phyloP scores from a whole-genome alignment of 192 early-diverging fungal genomes.

The Backusella mclennaniae region DNA sequence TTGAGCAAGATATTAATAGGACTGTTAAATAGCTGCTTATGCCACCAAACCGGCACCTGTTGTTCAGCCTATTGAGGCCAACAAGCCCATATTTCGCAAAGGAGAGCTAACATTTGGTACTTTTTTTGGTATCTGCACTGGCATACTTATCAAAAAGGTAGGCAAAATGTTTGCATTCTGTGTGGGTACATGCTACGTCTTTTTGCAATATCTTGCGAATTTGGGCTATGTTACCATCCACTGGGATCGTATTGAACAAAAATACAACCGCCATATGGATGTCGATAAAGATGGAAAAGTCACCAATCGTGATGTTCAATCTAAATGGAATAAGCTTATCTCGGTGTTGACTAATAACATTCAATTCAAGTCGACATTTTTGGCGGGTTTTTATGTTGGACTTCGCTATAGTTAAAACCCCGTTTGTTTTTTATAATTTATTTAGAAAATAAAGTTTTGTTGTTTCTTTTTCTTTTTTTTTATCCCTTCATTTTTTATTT shows the following conservation, averaged over 20 bases:
- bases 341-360: conserved; percentile 42
- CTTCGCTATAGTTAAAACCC: conserved; percentile 40
- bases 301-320: conserved; percentile 32
- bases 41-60: background rate
- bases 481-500: background rate
- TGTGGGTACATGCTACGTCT: conserved; percentile 41
- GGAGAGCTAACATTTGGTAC: conserved; percentile 47
- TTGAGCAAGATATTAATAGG: background rate
- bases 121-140: conserved; percentile 45
- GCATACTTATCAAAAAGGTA: conserved; percentile 45
- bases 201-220: conserved; percentile 33
- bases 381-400: conserved; percentile 42
- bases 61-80: background rate
- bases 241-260: conserved; percentile 36
- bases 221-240: conserved; percentile 40
- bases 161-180: conserved; percentile 45
- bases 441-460: background rate
- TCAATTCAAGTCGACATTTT: conserved; percentile 50
- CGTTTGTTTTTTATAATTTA: background rate
- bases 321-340: conserved; percentile 34
- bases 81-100: conserved; percentile 34
- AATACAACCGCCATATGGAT: conserved; percentile 37
- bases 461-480: background rate
- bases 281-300: conserved; percentile 41
- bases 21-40: background rate